Conservation (phyloP, 352 stramenopile genomes). For the Pythium pectinolyticum region DNA sequence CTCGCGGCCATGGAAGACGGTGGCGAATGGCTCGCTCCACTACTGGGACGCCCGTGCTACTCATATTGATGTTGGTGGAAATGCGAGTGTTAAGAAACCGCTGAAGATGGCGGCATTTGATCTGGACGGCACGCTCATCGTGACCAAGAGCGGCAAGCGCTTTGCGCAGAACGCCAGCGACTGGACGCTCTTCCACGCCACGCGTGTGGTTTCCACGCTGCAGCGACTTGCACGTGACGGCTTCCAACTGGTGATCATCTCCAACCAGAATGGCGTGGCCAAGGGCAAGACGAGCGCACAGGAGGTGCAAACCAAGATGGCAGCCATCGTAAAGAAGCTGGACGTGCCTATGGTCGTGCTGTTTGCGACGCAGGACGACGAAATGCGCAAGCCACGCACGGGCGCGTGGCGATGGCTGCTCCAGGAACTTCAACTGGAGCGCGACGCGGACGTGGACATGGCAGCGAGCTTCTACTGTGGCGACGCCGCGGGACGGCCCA, state of each 20-base stretch:
- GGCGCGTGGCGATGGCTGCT: slow-evolving; percentile 67
- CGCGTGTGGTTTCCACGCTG: slow-evolving; percentile 52
- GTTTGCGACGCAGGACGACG: slow-evolving; percentile 69
- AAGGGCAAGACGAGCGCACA: slow-evolving; percentile 64
- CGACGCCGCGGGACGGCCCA: slow-evolving; percentile 77
- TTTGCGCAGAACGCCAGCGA: slow-evolving; percentile 66
- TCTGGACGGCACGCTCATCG: slow-evolving; percentile 79
- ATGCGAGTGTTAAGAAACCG: too few relatives aligned
- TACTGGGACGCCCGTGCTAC: slow-evolving; percentile 50
- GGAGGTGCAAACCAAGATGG: slow-evolving; percentile 71
- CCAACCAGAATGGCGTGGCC: slow-evolving; percentile 83
- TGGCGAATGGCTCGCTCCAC: slow-evolving; percentile 41
- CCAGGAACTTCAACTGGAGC: slow-evolving; percentile 20
- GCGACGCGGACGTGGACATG: slow-evolving; percentile 39
- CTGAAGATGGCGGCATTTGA: slow-evolving; percentile 82
- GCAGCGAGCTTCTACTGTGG: slow-evolving; percentile 78
- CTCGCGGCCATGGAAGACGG: slow-evolving; percentile 41
- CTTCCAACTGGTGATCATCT: slow-evolving; percentile 71
- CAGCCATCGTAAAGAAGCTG: slow-evolving; percentile 60
- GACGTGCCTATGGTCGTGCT: slow-evolving; percentile 69
- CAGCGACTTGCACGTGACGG: slow-evolving; percentile 42
- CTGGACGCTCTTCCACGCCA: slow-evolving; percentile 79
- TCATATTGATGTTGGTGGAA: neutral
- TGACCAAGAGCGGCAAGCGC: slow-evolving; percentile 83
- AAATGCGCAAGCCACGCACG: slow-evolving; percentile 76